Conservation (phyloP, 768 basidiomycete genomes). For the Phylloporus rhodoxanthus region DNA sequence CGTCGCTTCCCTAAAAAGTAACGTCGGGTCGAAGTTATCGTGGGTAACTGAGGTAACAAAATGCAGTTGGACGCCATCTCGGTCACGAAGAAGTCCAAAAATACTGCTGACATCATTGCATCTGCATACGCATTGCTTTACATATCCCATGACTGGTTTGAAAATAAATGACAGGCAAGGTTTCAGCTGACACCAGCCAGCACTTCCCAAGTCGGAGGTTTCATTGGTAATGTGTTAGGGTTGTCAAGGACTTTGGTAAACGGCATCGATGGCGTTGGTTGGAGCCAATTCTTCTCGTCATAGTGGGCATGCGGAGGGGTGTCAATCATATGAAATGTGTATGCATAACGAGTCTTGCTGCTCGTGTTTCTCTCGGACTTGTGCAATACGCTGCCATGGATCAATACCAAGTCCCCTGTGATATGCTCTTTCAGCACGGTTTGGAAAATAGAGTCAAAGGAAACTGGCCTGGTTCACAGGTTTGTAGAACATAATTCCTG, state of each 20-base stretch:
- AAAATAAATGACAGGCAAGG: too few species aligned
- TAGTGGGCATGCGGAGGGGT: conserved; percentile 63
- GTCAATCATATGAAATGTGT: conserved; percentile 96
- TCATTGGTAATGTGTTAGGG: conserved; percentile 8
- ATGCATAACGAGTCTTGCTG: conserved; percentile 77
- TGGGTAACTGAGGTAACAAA: too few species aligned
- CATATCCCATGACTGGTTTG: too few species aligned
- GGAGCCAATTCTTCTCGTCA: conserved; percentile 93
- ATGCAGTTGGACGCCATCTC: too few species aligned
- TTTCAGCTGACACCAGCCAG: too few species aligned
- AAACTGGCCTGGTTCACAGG: conserved; percentile 62
- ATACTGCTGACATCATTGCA: too few species aligned
- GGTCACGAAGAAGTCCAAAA: too few species aligned
- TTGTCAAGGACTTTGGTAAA: conserved; percentile 56
- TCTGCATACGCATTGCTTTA: too few species aligned
- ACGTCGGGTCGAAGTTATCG: too few species aligned
- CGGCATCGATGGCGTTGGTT: conserved; percentile 79
- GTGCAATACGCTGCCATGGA: conserved; percentile 90
- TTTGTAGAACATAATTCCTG: conserved; percentile 57
- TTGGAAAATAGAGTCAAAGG: background rate
- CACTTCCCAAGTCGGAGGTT: too few species aligned
- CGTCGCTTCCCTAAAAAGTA: too few species aligned
- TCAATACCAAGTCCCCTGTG: conserved; percentile 83
- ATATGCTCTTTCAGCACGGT: background rate
- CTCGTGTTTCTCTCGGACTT: conserved; percentile 86